A percentile compares a stretch with the other conserved stretches of the same genome.
phyloP scores from a whole-genome alignment of 2,329 filamentous ascomycete species.

The Colletotrichum musicola region DNA sequence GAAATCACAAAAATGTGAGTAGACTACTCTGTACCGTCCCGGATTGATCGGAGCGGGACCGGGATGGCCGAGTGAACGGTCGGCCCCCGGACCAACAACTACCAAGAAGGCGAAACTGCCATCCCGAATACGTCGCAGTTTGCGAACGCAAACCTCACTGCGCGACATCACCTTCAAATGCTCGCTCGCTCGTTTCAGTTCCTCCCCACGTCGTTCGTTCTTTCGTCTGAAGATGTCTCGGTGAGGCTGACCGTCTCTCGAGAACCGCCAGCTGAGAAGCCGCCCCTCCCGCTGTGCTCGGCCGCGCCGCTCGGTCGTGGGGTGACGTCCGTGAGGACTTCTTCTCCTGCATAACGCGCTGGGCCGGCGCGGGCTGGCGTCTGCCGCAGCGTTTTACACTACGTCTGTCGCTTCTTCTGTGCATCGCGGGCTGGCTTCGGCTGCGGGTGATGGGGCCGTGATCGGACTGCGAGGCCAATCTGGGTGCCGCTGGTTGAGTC shows the following conservation, averaged over 20 bases:
- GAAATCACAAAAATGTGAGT: no score
- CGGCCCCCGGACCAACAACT: background rate
- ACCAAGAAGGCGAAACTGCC: background rate
- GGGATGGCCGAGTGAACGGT: background rate
- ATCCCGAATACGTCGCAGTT: conserved; percentile 12
- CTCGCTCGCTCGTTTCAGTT: background rate
- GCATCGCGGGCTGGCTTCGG: background rate
- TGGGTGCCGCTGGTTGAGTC: no score
- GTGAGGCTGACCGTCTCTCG: conserved; percentile 20
- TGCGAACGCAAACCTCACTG: conserved; percentile 2
- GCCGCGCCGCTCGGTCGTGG: conserved; percentile 6
- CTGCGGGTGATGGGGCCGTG: background rate
- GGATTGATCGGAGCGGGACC: background rate
- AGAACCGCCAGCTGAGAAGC: background rate
- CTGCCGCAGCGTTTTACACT: background rate
- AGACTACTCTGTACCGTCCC: no score
- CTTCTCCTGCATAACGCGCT: conserved; percentile 3
- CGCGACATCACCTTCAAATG: conserved; percentile 11
- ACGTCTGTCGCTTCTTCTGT: conserved; percentile 6
- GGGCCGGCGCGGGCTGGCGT: background rate
- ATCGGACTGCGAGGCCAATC: conserved; percentile 2
- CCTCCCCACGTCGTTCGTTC: background rate
- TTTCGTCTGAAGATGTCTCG: conserved; percentile 18
- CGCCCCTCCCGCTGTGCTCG: background rate
- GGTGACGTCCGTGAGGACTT: background rate